Evolutionary conservation across 2,329 filamentous ascomycete species (phyloP), one percentile per base, ranked within the genome.

Genomic region (Raffaelea ambrosiae): DNA sequence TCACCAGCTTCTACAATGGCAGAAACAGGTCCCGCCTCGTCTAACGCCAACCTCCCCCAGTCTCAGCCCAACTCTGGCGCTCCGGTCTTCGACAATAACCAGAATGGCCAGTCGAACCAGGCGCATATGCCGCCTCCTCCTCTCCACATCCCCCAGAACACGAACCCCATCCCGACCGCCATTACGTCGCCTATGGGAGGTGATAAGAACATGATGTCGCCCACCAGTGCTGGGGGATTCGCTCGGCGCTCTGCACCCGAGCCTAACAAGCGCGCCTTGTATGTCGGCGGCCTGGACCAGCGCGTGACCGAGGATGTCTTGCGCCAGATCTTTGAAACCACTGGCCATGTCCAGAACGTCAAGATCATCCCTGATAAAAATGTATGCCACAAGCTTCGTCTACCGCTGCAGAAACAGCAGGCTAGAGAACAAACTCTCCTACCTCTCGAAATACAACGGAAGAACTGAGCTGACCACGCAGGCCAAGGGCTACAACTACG

Each of bases 341-440:
- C 90, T 51, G 93, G 93, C 49, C 93, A 98, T 69, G 93, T 98
- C 55, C 86, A 95, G 70, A 96, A 88, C 63, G 93, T 98, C 64
- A 98, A 98, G 77, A 96, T 98, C 63, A 98, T 98, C 65, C 93
- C 93, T 46, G 93, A 98, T 76, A 98, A 98, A 78, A 98, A 96
- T 70, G 90, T 95, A 72, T 79, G 88, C 26, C 13, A 29, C 26
- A 29, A 13, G 7, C 26, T 13, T 13, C 26, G 26, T n/a, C n/a
- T n/a, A n/a, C n/a, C n/a, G n/a, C n/a, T n/a, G n/a, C n/a, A n/a
- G n/a, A n/a, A n/a, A n/a, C n/a, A n/a, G n/a, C n/a, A n/a, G n/a
- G n/a, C n/a, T n/a, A n/a, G n/a, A n/a, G n/a, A n/a, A n/a, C n/a
- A n/a, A n/a, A n/a, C n/a, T n/a, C n/a, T n/a, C n/a, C n/a, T n/a